Conservation (phyloP, 2,329 filamentous ascomycete species). For the Teratosphaeria epicoccoides region DNA sequence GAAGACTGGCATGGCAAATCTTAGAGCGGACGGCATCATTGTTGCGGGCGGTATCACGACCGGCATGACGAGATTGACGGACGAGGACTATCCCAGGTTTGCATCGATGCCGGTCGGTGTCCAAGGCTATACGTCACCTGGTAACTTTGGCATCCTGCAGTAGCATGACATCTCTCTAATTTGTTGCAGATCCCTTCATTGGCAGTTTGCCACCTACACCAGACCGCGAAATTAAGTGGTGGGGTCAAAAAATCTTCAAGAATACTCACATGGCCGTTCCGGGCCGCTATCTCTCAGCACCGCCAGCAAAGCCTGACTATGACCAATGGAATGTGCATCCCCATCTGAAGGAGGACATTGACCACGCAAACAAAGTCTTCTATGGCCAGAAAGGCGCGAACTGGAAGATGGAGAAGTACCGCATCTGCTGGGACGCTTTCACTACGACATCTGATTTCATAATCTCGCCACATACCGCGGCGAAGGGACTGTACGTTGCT, state of each 20-base stretch:
- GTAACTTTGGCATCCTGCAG: neutral
- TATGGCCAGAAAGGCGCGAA: constrained; percentile 46
- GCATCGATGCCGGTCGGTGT: constrained; percentile 36
- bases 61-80: constrained; percentile 37
- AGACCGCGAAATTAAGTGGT: constrained; percentile 44
- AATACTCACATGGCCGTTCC: constrained; percentile 45
- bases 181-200: constrained; percentile 41
- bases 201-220: constrained; percentile 47
- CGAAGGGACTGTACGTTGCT: constrained; percentile 33
- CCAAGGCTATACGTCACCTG: constrained; percentile 33
- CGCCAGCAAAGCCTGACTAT: constrained; percentile 47
- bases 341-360: constrained; percentile 48
- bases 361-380: constrained; percentile 46
- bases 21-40: constrained; percentile 45
- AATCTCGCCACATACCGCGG: constrained; percentile 35
- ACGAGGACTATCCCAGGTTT: constrained; percentile 28
- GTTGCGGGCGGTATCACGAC: constrained; percentile 46
- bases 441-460: constrained; percentile 46
- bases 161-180: constrained; percentile 9
- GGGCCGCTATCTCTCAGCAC: constrained; percentile 46
- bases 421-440: constrained; percentile 61
- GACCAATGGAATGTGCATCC: constrained; percentile 52
- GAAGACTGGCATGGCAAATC: constrained; percentile 33
- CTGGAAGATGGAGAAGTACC: constrained; percentile 52
- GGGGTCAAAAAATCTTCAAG: constrained; percentile 50